These are phyloP conservation scores for Stephanodiscus triporus DNA, from an alignment of 108 stramenopile genomes.

Conservation along the genomic window DNA sequence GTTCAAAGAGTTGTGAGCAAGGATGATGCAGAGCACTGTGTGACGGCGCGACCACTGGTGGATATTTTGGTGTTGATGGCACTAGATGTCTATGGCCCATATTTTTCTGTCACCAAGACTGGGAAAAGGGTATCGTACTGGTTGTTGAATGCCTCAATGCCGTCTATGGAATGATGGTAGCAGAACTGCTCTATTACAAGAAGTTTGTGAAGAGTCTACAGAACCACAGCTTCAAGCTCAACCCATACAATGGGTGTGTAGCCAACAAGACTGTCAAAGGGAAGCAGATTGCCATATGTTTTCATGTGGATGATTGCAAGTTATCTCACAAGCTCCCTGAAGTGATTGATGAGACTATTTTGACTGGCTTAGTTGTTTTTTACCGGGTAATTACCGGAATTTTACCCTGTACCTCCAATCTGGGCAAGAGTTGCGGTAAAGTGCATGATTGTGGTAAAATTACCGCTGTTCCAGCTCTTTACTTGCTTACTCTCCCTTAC, in stretches of 20 bases:
- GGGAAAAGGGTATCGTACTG: background rate
- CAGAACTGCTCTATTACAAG: constrained; percentile 8
- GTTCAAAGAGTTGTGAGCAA: constrained; percentile 37
- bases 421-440: too few species aligned
- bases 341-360: too few species aligned
- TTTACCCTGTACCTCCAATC: too few species aligned
- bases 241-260: constrained; percentile 48
- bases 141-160: constrained; percentile 8
- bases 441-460: too few species aligned
- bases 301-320: constrained; percentile 49
- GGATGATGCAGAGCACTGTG: constrained; percentile 17
- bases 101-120: constrained; percentile 13
- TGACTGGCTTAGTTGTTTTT: too few species aligned
- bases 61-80: constrained; percentile 34
- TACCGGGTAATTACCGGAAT: too few species aligned
- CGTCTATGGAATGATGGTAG: constrained; percentile 22
- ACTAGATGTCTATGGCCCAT: constrained; percentile 22
- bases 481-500: too few species aligned
- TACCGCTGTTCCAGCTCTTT: too few species aligned
- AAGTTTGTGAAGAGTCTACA: background rate
- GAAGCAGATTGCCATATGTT: constrained; percentile 30
- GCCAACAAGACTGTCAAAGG: constrained; percentile 35
- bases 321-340: constrained; percentile 46
- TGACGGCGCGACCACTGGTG: constrained; percentile 20
- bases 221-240: constrained; percentile 13